A percentile compares a stretch with the other conserved stretches of the same genome.
These are phyloP conservation scores for Fusarium secorum DNA, from an alignment of 2,329 filamentous ascomycete species.

Conservation along the genomic window DNA sequence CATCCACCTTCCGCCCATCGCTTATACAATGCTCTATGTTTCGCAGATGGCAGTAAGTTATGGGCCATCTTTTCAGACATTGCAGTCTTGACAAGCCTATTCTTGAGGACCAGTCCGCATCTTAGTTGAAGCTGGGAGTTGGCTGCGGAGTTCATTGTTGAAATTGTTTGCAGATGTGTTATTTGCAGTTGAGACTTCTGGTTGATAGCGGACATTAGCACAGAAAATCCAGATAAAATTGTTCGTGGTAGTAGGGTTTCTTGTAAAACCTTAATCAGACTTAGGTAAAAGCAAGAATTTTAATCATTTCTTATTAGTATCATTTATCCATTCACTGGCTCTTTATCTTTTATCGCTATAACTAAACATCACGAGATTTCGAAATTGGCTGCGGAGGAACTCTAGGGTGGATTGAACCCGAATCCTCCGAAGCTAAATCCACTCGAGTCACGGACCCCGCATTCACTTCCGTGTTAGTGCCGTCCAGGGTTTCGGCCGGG, in stretches of 20 bases:
- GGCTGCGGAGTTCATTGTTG: rapidly evolving
- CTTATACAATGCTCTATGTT: neutral
- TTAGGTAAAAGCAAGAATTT: rapidly evolving
- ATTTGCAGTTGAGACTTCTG: no score
- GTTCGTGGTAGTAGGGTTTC: neutral
- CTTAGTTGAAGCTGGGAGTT: rapidly evolving
- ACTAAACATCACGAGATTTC: rapidly evolving
- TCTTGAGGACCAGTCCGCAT: neutral
- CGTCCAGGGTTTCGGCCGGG: neutral
- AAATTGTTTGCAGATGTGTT: no score
- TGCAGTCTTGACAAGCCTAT: neutral
- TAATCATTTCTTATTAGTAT: rapidly evolving
- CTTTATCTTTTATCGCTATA: rapidly evolving
- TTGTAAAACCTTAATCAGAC: rapidly evolving
- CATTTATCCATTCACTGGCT: rapidly evolving
- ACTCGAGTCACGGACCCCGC: neutral
- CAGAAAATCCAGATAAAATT: no score
- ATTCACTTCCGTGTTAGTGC: neutral
- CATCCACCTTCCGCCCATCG: neutral
- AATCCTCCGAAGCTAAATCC: neutral
- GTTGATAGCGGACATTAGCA: no score
- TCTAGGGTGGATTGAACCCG: neutral
- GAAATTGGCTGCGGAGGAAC: neutral
- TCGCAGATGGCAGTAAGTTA: neutral
- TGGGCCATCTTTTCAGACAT: neutral